phyloP scores from a whole-genome alignment of 108 stramenopile genomes.

The Nitzschia inconspicua region DNA sequence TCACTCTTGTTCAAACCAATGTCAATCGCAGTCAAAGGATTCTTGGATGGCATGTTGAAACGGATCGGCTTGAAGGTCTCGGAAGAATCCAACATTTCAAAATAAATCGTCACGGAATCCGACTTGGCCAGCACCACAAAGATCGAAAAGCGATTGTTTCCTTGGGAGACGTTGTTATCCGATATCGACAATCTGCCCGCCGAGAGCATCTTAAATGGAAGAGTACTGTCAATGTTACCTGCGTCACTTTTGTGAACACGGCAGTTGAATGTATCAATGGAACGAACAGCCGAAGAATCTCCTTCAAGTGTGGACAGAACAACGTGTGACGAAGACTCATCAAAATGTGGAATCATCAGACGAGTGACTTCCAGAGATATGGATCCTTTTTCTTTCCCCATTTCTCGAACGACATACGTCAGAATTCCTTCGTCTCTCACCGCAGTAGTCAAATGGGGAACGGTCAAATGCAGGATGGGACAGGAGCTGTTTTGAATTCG shows the following conservation, averaged over 20 bases:
- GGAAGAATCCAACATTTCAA: slow-evolving; percentile 5
- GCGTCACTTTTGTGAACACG: slow-evolving; percentile 14
- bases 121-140: slow-evolving; percentile 24
- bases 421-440: slow-evolving; percentile 15
- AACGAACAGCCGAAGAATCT: slow-evolving; percentile 1
- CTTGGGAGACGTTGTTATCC: not conserved
- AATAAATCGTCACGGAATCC: slow-evolving; percentile 20
- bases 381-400: not conserved
- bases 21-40: slow-evolving; percentile 20
- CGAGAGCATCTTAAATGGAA: slow-evolving; percentile 28
- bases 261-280: slow-evolving; percentile 28
- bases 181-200: not conserved
- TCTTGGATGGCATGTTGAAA: slow-evolving; percentile 18
- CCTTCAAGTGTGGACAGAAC: not conserved
- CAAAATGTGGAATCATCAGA: slow-evolving; percentile 26
- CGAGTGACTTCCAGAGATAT: slow-evolving; percentile 14
- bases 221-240: slow-evolving; percentile 3
- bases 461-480: slow-evolving; percentile 20
- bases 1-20: slow-evolving; percentile 32
- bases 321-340: slow-evolving; percentile 1
- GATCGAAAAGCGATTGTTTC: slow-evolving; percentile 4
- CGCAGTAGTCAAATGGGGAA: slow-evolving; percentile 2
- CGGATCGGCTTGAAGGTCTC: slow-evolving; percentile 8
- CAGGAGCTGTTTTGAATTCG: slow-evolving; percentile 23
- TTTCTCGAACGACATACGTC: slow-evolving; percentile 13